These are phyloP conservation scores for Dissophora ornata DNA, from an alignment of 192 early-diverging fungal species.

Conservation along the genomic window DNA sequence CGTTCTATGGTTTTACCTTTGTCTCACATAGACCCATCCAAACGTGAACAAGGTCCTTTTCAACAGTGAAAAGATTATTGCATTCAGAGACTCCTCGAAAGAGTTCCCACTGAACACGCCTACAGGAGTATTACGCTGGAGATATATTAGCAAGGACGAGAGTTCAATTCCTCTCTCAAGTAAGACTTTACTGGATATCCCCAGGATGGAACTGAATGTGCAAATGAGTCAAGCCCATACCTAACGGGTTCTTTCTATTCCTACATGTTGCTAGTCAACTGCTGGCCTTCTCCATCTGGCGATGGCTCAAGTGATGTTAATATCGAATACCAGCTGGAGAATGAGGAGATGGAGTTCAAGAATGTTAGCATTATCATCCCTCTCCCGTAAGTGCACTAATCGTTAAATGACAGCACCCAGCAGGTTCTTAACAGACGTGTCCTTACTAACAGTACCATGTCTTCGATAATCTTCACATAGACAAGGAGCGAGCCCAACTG, in stretches of 20 bases:
- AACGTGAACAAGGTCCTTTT: constrained; percentile 95
- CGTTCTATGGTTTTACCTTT: no score
- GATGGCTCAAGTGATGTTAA: constrained; percentile 93
- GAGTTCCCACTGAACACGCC: constrained; percentile 90
- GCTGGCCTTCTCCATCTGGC: constrained; percentile 95
- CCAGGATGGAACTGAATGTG: no score
- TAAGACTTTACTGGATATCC: constrained; percentile 27
- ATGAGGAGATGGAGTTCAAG: constrained; percentile 79
- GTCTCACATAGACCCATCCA: constrained; percentile 91
- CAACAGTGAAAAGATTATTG: constrained; percentile 74
- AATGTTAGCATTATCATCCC: constrained; percentile 93
- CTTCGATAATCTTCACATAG: constrained; percentile 40
- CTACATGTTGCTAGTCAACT: constrained; percentile 77
- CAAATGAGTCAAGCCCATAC: no score
- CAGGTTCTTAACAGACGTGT: no score
- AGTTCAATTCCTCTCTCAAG: constrained; percentile 84
- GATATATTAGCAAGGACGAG: constrained; percentile 85
- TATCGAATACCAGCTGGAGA: constrained; percentile 94
- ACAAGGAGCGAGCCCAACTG: constrained; percentile 72
- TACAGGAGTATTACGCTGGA: constrained; percentile 91
- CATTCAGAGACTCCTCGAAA: constrained; percentile 82
- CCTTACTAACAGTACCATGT: no score
- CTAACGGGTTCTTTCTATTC: constrained; percentile 8
- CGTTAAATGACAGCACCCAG: no score
- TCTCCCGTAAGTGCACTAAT: constrained; percentile 70